Evolutionary conservation across 495 filamentous ascomycete genomes (phyloP).

Genomic region (Penicillium crystallinum): DNA sequence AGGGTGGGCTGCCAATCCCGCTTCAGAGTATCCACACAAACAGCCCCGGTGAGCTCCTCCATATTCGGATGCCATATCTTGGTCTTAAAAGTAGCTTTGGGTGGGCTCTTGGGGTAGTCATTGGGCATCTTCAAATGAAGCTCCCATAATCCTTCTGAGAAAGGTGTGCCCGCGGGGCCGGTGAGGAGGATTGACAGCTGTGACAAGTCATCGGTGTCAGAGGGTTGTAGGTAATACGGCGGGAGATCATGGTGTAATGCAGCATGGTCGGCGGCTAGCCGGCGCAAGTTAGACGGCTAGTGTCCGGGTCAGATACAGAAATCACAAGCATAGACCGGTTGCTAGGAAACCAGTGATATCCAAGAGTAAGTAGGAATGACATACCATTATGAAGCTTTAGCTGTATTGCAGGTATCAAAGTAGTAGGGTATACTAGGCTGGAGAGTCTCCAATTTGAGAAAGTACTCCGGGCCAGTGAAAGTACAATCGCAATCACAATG

Average conservation of each 20-base stretch:
- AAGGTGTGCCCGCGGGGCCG: constrained; percentile 62
- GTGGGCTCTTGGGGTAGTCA: constrained; percentile 59
- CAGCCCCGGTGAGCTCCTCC: constrained; percentile 58
- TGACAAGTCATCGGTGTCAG: constrained; percentile 54
- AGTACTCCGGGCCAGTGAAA: background rate
- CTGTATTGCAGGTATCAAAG: background rate
- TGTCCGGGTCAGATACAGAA: constrained; percentile 9
- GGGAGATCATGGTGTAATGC: constrained; percentile 54
- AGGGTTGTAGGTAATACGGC: constrained; percentile 62
- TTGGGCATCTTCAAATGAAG: constrained; percentile 59
- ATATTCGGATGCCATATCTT: constrained; percentile 72
- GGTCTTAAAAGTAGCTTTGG: constrained; percentile 63
- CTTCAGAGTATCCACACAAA: constrained; percentile 71
- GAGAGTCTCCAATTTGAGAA: background rate
- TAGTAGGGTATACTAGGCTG: background rate
- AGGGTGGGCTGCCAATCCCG: constrained; percentile 59
- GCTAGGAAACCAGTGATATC: background rate
- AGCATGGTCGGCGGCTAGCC: constrained; percentile 62
- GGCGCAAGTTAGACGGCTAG: constrained; percentile 50
- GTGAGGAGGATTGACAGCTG: constrained; percentile 55
- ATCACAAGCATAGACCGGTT: constrained; percentile 1
- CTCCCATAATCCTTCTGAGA: constrained; percentile 54
- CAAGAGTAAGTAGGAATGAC: background rate
- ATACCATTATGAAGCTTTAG: constrained; percentile 13
- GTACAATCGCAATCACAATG: constrained; percentile 2